These are phyloP conservation scores for Botrytis elliptica DNA, from an alignment of 2,329 filamentous ascomycete genomes.

Conservation along the genomic window DNA sequence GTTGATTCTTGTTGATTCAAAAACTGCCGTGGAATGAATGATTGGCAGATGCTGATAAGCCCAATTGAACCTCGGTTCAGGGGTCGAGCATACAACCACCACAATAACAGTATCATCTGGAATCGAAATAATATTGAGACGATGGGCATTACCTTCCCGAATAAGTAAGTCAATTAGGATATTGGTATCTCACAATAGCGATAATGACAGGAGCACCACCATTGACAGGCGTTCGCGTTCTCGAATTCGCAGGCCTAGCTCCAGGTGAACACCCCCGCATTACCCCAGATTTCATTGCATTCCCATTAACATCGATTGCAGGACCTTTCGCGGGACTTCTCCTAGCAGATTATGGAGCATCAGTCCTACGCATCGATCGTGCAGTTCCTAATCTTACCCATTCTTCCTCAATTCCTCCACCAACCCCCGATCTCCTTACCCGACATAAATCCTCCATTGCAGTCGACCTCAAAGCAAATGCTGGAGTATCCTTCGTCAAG, in stretches of 20 bases:
- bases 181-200: background rate
- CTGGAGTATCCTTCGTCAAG: constrained; percentile 65
- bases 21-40: background rate
- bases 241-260: constrained; percentile 64
- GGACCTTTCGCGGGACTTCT: constrained; percentile 87
- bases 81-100: background rate
- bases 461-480: constrained; percentile 70
- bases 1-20: background rate
- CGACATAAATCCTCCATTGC: constrained; percentile 79
- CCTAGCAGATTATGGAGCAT: constrained; percentile 85
- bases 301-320: constrained; percentile 39
- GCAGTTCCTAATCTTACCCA: constrained; percentile 47
- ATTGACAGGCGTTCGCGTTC: constrained; percentile 57
- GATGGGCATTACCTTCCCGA: background rate
- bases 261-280: constrained; percentile 48
- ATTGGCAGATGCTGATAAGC: background rate
- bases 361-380: constrained; percentile 83
- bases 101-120: background rate
- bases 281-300: constrained; percentile 37
- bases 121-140: background rate
- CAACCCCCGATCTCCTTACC: constrained; percentile 70
- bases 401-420: constrained; percentile 43
- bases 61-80: constrained; percentile 3
- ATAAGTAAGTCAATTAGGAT: background rate
- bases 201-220: constrained; percentile 42